phyloP scores from a whole-genome alignment of 225 moss, liverwort and hornwort genomes.

The Bryum argenteum region DNA sequence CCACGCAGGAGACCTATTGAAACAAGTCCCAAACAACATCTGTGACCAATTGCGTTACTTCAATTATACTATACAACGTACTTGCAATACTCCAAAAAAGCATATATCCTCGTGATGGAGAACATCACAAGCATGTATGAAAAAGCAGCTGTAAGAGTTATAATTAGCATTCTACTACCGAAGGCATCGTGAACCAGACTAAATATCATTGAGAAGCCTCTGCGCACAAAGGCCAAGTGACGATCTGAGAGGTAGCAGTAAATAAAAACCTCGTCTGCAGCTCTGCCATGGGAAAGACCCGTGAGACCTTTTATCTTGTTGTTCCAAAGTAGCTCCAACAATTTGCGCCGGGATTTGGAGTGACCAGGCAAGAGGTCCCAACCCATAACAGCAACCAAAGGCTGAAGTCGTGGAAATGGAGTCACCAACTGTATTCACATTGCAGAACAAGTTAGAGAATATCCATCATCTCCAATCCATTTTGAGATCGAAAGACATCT shows the following conservation, averaged over 20 bases:
- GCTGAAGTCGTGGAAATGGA: constrained; percentile 91
- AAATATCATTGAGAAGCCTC: background rate
- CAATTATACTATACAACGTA: background rate
- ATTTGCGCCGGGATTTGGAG: constrained; percentile 78
- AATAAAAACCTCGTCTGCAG: constrained; percentile 69
- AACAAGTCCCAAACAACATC: constrained; percentile 16
- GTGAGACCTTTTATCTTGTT: constrained; percentile 62
- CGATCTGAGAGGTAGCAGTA: constrained; percentile 2
- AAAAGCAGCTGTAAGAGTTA: background rate
- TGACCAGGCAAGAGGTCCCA: constrained; percentile 97
- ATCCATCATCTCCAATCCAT: background rate
- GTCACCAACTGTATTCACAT: constrained; percentile 77
- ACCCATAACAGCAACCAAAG: constrained; percentile 89
- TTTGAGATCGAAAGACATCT: constrained; percentile 10
- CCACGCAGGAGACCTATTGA: constrained; percentile 79
- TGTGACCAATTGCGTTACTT: constrained; percentile 11
- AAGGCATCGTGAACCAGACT: constrained; percentile 21
- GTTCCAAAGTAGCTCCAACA: constrained; percentile 91
- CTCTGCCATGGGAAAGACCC: constrained; percentile 57
- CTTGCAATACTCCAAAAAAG: background rate
- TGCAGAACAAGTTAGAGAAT: constrained; percentile 26
- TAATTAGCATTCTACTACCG: background rate
- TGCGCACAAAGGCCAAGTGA: constrained; percentile 7
- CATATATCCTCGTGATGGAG: too few species aligned
- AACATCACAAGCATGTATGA: constrained; percentile 17